Evolutionary conservation across 495 filamentous ascomycete genomes (phyloP).

Genomic region (Terfezia claveryi): DNA sequence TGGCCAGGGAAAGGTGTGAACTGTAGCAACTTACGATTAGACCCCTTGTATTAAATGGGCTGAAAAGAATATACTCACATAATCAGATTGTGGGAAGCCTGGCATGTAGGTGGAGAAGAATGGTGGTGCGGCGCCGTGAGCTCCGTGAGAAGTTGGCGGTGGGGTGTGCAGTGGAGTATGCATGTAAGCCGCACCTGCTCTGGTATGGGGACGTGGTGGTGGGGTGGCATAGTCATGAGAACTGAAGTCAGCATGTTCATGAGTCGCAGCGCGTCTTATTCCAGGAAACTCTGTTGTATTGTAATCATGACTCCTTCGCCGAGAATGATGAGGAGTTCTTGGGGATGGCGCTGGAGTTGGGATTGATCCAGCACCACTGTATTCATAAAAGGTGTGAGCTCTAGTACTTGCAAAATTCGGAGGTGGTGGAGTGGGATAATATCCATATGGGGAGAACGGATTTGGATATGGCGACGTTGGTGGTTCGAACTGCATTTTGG

Average conservation of each 20-base stretch:
- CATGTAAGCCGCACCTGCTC: constrained; percentile 10
- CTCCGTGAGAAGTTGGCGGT: constrained; percentile 14
- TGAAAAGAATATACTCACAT: constrained; percentile 10
- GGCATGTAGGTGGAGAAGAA: constrained; percentile 18
- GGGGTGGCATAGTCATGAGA: constrained; percentile 14
- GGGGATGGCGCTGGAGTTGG: constrained; percentile 18
- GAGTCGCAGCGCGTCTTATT: constrained; percentile 16
- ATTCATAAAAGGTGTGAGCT: background rate
- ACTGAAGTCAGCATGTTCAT: constrained; percentile 12
- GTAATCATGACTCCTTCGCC: constrained; percentile 16
- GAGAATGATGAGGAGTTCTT: constrained; percentile 15
- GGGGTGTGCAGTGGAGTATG: constrained; percentile 20
- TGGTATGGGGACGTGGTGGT: constrained; percentile 16
- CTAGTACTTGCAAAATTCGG: background rate
- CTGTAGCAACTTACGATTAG: background rate
- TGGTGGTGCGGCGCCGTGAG: constrained; percentile 17
- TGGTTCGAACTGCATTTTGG: constrained; percentile 1
- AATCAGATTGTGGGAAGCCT: constrained; percentile 18
- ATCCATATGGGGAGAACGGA: background rate
- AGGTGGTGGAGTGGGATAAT: background rate
- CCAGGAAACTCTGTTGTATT: constrained; percentile 13
- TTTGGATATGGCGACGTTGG: background rate
- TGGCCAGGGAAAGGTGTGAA: constrained; percentile 3
- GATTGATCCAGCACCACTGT: constrained; percentile 1
- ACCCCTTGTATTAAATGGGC: background rate